phyloP scores from a whole-genome alignment of 2,329 filamentous ascomycete species.

The Lanzia echinophila region DNA sequence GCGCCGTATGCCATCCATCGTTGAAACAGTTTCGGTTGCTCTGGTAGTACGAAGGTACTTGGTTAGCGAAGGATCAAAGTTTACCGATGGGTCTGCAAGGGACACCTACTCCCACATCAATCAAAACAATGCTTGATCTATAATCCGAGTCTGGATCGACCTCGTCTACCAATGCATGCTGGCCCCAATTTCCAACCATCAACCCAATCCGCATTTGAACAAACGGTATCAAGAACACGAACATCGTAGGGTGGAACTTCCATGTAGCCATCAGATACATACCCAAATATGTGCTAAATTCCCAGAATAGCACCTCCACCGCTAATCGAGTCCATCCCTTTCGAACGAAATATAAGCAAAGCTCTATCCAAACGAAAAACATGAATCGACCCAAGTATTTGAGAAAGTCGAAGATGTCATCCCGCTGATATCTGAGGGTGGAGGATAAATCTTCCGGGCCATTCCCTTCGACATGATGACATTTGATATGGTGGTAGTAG shows the following conservation, averaged over 20 bases:
- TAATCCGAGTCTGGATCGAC: slow-evolving; percentile 71
- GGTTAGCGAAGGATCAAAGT: slow-evolving; percentile 8
- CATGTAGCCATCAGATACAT: slow-evolving; percentile 47
- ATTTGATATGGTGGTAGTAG: slow-evolving; percentile 80
- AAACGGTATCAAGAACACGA: slow-evolving; percentile 62
- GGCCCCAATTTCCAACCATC: slow-evolving; percentile 81
- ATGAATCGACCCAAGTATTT: slow-evolving; percentile 68
- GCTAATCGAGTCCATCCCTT: slow-evolving; percentile 53
- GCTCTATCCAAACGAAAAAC: slow-evolving; percentile 66
- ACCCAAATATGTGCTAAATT: slow-evolving; percentile 50
- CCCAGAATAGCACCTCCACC: slow-evolving; percentile 52
- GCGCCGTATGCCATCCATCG: slow-evolving; percentile 75
- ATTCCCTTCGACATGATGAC: slow-evolving; percentile 77
- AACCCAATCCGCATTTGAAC: slow-evolving; percentile 59
- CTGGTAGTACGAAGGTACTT: slow-evolving; percentile 34
- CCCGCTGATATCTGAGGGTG: slow-evolving; percentile 70
- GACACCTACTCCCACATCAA: slow-evolving; percentile 64
- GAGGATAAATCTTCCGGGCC: slow-evolving; percentile 70
- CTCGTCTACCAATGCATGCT: slow-evolving; percentile 74
- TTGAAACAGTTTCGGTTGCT: slow-evolving; percentile 80
- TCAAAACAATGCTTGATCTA: slow-evolving; percentile 69
- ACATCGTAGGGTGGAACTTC: slow-evolving; percentile 46
- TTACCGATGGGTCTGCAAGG: neutral
- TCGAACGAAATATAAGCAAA: slow-evolving; percentile 65
- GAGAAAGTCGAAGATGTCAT: slow-evolving; percentile 59